Percentiles rank a stretch among this genome's conserved stretches.
Conservation (phyloP, 2,329 filamentous ascomycete species). For the Alternaria infectoria region DNA sequence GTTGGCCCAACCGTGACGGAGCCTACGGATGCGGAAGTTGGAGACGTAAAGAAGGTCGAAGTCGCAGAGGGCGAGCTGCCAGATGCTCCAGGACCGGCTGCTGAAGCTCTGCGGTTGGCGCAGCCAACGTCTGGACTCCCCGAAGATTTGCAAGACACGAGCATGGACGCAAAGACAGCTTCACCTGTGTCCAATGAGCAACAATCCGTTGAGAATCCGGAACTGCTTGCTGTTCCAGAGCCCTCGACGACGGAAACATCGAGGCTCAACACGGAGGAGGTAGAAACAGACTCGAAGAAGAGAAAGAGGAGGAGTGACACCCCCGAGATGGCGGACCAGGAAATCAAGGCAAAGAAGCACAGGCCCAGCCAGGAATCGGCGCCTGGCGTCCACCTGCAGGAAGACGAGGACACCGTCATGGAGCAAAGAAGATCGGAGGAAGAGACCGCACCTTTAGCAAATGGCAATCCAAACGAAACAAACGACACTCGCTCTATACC, state of each 20-base stretch:
- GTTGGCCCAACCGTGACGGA: constrained; percentile 27
- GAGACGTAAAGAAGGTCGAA: constrained; percentile 6
- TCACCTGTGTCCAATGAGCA: constrained; percentile 34
- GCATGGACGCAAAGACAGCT: constrained; percentile 19
- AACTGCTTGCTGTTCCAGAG: constrained; percentile 33
- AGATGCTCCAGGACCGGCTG: constrained; percentile 30
- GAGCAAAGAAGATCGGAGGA: constrained; percentile 33
- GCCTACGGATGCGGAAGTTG: constrained; percentile 19
- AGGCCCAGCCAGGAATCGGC: constrained; percentile 46
- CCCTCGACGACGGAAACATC: constrained; percentile 40
- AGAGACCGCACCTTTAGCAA: constrained; percentile 15
- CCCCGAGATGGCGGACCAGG: constrained; percentile 43
- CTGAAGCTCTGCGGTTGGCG: constrained; percentile 26
- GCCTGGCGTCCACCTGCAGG: constrained; percentile 36
- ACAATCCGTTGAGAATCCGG: constrained; percentile 41
- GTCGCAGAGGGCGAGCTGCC: constrained; percentile 17
- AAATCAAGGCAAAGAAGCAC: constrained; percentile 53
- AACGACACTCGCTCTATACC: constrained; percentile 5
- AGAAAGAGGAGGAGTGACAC: constrained; percentile 51
- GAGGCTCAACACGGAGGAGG: constrained; percentile 44
- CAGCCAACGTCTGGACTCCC: constrained; percentile 7
- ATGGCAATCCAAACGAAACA: not conserved
- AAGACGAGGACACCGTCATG: constrained; percentile 42
- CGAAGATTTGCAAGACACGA: constrained; percentile 3
- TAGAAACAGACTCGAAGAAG: constrained; percentile 49